Evolutionary conservation across 371 early-diverging fungal genomes (phyloP).

Genomic region (Syncephalastrum sp.): DNA sequence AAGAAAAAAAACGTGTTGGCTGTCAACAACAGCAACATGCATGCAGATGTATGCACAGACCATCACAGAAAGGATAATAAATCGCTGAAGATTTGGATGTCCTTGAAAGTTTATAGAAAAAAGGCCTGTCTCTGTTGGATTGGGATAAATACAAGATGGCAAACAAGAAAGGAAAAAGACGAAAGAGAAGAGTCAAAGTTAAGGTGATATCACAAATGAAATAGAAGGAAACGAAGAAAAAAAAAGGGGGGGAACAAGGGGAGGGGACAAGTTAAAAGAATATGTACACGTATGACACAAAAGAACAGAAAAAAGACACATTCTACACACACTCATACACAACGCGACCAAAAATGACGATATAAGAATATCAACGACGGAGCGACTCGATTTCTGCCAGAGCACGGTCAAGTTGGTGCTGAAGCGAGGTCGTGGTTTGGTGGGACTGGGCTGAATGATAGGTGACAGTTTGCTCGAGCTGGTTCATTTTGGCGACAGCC

Average conservation of each 20-base stretch:
- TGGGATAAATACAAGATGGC: conserved; percentile 1
- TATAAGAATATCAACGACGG: neutral
- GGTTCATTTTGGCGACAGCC: neutral
- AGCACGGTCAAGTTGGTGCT: conserved; percentile 5
- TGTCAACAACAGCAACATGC: conserved; percentile 1
- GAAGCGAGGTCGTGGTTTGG: neutral
- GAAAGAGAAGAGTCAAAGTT: neutral
- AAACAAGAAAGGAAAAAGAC: conserved; percentile 1
- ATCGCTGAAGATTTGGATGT: conserved; percentile 1
- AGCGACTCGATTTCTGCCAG: conserved; percentile 8
- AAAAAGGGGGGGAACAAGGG: no score
- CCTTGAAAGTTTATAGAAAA: conserved; percentile 3
- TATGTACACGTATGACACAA: no score
- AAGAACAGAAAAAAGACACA: no score
- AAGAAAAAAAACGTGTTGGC: conserved; percentile 1
- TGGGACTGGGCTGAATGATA: neutral
- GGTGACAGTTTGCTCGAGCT: neutral
- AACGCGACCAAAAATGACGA: neutral
- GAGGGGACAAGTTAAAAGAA: no score
- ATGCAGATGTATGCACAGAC: conserved; percentile 1
- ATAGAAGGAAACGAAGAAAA: no score
- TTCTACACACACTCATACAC: neutral
- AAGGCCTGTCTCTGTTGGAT: neutral
- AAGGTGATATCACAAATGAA: no score
- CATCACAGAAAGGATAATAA: neutral